A percentile compares a stretch with the other conserved stretches of the same genome.
Conservation (phyloP, 2,329 filamentous ascomycete genomes). For the Bretziella fagacearum region DNA sequence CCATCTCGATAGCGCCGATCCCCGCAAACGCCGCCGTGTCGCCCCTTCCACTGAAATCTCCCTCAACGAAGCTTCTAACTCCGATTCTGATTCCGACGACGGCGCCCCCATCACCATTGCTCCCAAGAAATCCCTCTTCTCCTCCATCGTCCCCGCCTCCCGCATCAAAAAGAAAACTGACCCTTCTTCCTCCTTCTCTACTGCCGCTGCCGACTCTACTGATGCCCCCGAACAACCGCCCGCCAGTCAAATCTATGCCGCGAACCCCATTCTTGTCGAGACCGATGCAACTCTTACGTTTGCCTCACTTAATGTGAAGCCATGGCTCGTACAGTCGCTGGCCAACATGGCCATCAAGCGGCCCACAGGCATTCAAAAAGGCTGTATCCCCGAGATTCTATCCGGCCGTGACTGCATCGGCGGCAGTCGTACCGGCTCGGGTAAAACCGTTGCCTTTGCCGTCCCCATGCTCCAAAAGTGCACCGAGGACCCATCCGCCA, state of each 20-base stretch:
- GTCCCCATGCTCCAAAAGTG: constrained; percentile 88
- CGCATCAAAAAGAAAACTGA: constrained; percentile 30
- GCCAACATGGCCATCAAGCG: constrained; percentile 61
- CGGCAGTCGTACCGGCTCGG: constrained; percentile 83
- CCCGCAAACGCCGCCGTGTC: constrained; percentile 29
- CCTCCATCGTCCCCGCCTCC: constrained; percentile 35
- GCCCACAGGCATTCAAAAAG: constrained; percentile 83
- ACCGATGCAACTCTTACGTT: constrained; percentile 48
- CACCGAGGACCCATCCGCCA: constrained; percentile 79
- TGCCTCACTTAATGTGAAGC: constrained; percentile 52
- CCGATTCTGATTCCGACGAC: constrained; percentile 18
- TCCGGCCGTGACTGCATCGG: constrained; percentile 89
- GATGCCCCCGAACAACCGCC: constrained; percentile 10
- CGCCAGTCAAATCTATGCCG: constrained; percentile 15
- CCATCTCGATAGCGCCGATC: constrained; percentile 28
- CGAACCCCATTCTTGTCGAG: constrained; percentile 30
- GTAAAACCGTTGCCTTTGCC: constrained; percentile 92
- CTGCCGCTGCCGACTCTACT: constrained; percentile 13
- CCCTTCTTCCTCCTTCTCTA: too few relatives aligned
- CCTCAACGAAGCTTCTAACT: constrained; percentile 16
- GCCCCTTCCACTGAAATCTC: constrained; percentile 18
- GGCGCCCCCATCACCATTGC: constrained; percentile 17
- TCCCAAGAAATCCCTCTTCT: constrained; percentile 21
- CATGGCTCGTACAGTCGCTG: constrained; percentile 79
- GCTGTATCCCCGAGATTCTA: constrained; percentile 82